Conservation (phyloP, 257 asterid species). For the Lantana camara region DNA sequence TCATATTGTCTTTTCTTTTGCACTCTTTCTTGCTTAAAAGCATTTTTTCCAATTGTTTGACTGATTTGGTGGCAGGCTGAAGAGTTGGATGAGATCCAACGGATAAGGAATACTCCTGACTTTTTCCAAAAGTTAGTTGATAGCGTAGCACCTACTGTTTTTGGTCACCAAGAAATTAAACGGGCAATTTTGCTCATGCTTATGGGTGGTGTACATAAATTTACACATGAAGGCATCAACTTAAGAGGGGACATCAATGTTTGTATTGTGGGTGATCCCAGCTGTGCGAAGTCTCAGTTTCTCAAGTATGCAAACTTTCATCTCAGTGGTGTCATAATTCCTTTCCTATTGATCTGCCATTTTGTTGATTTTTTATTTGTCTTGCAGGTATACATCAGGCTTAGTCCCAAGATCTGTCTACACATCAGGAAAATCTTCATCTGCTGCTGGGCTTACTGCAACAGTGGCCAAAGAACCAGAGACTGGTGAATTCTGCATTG, state of each 20-base stretch:
- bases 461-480: constrained; percentile 99
- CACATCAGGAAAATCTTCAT: constrained; percentile 97
- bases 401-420: constrained; percentile 95
- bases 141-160: constrained; percentile 91
- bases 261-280: constrained; percentile 99
- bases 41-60: constrained; percentile 18
- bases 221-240: constrained; percentile 97
- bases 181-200: constrained; percentile 96
- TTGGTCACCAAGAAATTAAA: constrained; percentile 95
- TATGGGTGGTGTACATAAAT: constrained; percentile 94
- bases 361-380: constrained; percentile 5
- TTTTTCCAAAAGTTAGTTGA: constrained; percentile 94
- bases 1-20: too few relatives aligned
- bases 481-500: constrained; percentile 99
- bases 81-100: constrained; percentile 68
- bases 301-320: constrained; percentile 60
- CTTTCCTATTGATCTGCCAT: constrained; percentile 17
- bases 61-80: constrained; percentile 53
- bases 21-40: too few relatives aligned
- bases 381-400: constrained; percentile 77
- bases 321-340: not conserved
- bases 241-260: constrained; percentile 97
- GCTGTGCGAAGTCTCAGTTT: constrained; percentile 97
- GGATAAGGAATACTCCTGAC: constrained; percentile 79
- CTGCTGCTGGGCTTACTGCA: constrained; percentile 99